A percentile compares a stretch with the other conserved stretches of the same genome.
Conservation (phyloP, 2,329 filamentous ascomycete genomes). For the Dactylellina sp. region DNA sequence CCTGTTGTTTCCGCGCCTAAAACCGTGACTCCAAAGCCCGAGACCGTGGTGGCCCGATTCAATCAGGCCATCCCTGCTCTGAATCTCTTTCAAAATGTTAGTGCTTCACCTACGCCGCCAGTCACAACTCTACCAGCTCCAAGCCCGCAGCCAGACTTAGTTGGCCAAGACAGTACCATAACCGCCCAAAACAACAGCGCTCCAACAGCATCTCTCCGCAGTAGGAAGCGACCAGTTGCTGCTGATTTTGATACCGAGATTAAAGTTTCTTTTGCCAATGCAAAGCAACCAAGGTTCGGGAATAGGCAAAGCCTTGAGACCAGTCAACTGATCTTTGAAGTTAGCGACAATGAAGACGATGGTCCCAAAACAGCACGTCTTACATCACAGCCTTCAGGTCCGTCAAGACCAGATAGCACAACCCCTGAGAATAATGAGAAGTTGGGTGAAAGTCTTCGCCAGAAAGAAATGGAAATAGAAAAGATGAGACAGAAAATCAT, state of each 20-base stretch:
- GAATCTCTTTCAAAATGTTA: conserved; percentile 19
- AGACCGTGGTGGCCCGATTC: conserved; percentile 48
- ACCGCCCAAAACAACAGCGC: conserved; percentile 1
- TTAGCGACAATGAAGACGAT: conserved; percentile 78
- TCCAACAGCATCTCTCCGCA: conserved; percentile 14
- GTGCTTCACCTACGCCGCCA: conserved; percentile 7
- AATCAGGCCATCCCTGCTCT: conserved; percentile 37
- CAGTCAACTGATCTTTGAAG: conserved; percentile 80
- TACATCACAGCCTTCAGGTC: conserved; percentile 62
- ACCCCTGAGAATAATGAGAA: conserved; percentile 62
- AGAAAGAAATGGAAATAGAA: conserved; percentile 72
- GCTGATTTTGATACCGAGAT: conserved; percentile 76
- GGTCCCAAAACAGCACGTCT: conserved; percentile 65
- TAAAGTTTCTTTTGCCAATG: conserved; percentile 59
- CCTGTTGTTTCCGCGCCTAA: conserved; percentile 1
- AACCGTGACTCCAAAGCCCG: conserved; percentile 13
- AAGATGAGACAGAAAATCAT: conserved; percentile 68
- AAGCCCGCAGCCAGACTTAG: not conserved
- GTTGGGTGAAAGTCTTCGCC: conserved; percentile 64
- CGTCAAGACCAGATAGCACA: conserved; percentile 64
- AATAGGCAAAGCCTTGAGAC: conserved; percentile 68
- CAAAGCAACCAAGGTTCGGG: conserved; percentile 68
- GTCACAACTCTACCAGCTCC: conserved; percentile 1
- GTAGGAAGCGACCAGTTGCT: conserved; percentile 73
- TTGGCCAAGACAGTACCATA: conserved; percentile 1